Evolutionary conservation across 2,329 filamentous ascomycete genomes (phyloP).

Genomic region (Talaromyces sp.): DNA sequence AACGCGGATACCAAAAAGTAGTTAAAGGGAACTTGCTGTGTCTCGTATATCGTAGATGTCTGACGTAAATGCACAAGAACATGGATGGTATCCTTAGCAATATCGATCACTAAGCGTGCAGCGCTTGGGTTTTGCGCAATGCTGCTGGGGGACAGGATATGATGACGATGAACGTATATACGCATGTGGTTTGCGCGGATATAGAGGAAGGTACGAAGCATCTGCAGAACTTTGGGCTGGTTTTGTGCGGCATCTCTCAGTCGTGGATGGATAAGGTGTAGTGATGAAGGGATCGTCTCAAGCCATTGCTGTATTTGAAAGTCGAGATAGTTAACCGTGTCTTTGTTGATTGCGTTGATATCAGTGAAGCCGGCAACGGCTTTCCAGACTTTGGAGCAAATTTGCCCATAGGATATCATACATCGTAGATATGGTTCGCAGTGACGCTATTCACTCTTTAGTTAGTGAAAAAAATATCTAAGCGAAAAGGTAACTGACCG

Average conservation of each 20-base stretch:
- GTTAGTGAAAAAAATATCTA: not conserved
- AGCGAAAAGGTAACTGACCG: not conserved
- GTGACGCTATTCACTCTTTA: too few relatives aligned
- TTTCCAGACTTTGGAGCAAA: conserved; percentile 5
- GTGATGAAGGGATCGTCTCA: not conserved
- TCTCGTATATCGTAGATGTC: not conserved
- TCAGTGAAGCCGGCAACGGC: not conserved
- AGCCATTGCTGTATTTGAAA: conserved; percentile 4
- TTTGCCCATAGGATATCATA: conserved; percentile 5
- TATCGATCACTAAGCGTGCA: not conserved
- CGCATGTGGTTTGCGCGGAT: conserved; percentile 13
- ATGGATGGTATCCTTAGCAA: conserved; percentile 5
- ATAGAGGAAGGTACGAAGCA: conserved; percentile 2
- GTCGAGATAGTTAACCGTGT: conserved; percentile 1
- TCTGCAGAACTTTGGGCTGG: not conserved
- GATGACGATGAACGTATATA: conserved; percentile 9
- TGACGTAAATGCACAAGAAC: not conserved
- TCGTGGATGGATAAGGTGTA: not conserved
- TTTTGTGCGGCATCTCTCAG: not conserved
- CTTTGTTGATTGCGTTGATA: not conserved
- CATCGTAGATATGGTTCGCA: conserved; percentile 2
- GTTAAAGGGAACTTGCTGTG: conserved; percentile 8
- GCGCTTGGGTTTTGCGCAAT: not conserved
- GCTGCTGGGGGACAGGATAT: not conserved
- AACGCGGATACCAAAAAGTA: conserved; percentile 7